Evolutionary conservation across 176 grass and related monocot species (phyloP), one percentile per base, ranked within the genome.

Genomic region (Typha latifolia): DNA sequence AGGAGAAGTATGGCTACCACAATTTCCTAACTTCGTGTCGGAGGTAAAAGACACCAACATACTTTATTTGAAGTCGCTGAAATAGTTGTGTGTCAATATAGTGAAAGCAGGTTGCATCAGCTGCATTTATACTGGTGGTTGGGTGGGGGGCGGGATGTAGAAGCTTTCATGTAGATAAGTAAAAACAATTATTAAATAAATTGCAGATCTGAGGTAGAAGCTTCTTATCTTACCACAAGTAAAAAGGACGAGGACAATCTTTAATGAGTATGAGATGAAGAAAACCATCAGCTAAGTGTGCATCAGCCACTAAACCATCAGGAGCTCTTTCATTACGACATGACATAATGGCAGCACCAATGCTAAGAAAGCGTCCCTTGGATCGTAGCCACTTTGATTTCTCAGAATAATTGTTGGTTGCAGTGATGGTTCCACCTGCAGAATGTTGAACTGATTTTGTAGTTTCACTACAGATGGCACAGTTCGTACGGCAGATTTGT

Each of bases 271-370:
- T 80, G 64, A 97, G 88, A 86, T 89, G 88, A 76, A 96, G 89
- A 81, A 89, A 92, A 49, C 93, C 93, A 75, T 97, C 88, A 15
- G 93, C 82, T 16, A 97, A 76, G 72, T 97, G 88, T 66, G 93
- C 93, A 21, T 97, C 88, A 80, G 88, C 82, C 21, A 92, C 93
- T 20, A 92, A 77, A 61, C 93, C 88, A 77, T 86, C 85, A 62
- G 93, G 93, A 43, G 93, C 85, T 82, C 75, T 84, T 84, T 97
- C 93, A 65, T 97, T 97, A 77, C 93, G 81, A 52, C 93, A 92
- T 49, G 88, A 91, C 81, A 97, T 97, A 57, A 89, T 74, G 34
- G 93, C 93, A 43, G 85, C 93, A 48, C 93, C 93, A 61, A 97
- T 66, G 50, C 93, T 89, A 59, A 97, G 78, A 81, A 88, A 92